Percentiles rank a stretch among this genome's conserved stretches.
phyloP scores from a whole-genome alignment of 2,329 filamentous ascomycete genomes.

The Calonectria honghensis region DNA sequence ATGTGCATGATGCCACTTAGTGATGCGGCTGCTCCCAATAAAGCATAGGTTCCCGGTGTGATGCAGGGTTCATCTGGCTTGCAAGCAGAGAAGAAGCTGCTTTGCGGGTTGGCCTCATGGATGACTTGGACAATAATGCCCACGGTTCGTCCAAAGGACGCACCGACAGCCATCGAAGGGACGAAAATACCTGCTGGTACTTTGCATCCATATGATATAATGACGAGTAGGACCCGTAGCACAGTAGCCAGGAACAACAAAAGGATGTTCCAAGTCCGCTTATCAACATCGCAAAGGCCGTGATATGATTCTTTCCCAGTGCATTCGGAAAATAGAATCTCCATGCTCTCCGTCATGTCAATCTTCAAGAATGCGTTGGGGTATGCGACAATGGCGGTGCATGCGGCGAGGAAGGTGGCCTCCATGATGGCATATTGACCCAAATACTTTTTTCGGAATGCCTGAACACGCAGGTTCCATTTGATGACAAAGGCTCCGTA shows the following conservation, averaged over 20 bases:
- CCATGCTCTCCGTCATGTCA: conserved; percentile 99
- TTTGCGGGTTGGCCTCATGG: conserved; percentile 87
- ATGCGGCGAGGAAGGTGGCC: conserved; percentile 86
- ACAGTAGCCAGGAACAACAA: conserved; percentile 87
- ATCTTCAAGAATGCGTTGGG: conserved; percentile 96
- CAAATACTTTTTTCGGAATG: conserved; percentile 95
- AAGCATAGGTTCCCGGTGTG: conserved; percentile 97
- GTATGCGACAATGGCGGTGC: conserved; percentile 95
- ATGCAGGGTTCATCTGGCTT: conserved; percentile 95
- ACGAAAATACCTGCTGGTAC: conserved; percentile 99
- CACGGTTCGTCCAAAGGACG: conserved; percentile 94
- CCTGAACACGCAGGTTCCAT: conserved; percentile 93
- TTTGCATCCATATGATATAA: conserved; percentile 98
- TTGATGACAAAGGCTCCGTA: conserved; percentile 99
- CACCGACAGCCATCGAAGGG: conserved; percentile 97
- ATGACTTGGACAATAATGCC: conserved; percentile 95
- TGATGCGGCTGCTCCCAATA: conserved; percentile 92
- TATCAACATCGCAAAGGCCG: conserved; percentile 87
- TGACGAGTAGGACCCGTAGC: conserved; percentile 88
- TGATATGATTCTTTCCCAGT: conserved; percentile 92
- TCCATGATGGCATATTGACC: conserved; percentile 89
- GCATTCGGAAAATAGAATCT: conserved; percentile 96
- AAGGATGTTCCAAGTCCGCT: conserved; percentile 85
- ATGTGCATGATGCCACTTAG: conserved; percentile 99
- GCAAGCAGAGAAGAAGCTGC: conserved; percentile 91